Evolutionary conservation across 2,329 filamentous ascomycete species (phyloP).

Genomic region (Colletotrichum brevisporum): DNA sequence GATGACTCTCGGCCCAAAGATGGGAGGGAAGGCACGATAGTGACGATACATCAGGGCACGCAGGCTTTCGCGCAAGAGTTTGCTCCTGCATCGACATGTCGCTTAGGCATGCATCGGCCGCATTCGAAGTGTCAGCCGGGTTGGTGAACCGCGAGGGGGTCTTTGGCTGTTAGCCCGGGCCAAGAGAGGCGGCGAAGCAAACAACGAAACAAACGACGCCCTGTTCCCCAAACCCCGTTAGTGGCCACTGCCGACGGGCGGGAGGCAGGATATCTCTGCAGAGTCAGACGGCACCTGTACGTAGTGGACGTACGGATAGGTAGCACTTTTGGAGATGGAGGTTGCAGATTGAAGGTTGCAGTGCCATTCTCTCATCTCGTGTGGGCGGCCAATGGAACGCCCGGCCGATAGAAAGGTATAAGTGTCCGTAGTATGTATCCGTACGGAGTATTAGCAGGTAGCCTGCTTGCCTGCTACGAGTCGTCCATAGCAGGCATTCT

Average conservation of each 20-base stretch:
- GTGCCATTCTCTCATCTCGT: conserved; percentile 26
- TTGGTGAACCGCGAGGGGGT: no score
- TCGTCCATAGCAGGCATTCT: not conserved
- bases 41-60: no score
- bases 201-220: conserved; percentile 15
- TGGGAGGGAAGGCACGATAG: no score
- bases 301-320: no score
- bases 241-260: not conserved
- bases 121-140: no score
- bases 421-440: no score
- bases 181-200: conserved; percentile 18
- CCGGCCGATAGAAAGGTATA: conserved; percentile 12
- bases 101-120: no score
- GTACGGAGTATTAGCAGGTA: no score
- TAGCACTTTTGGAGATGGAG: conserved; percentile 9
- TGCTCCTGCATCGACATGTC: no score
- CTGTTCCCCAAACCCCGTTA: conserved; percentile 16
- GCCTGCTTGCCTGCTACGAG: no score
- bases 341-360: conserved; percentile 7
- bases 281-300: not conserved
- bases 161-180: not conserved
- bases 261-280: not conserved
- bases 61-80: no score
- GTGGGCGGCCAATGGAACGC: conserved; percentile 17
- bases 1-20: no score